Percentiles rank a stretch among this genome's conserved stretches.
phyloP scores from a whole-genome alignment of 73 alveolate species.

The Paramecium caudatum region DNA sequence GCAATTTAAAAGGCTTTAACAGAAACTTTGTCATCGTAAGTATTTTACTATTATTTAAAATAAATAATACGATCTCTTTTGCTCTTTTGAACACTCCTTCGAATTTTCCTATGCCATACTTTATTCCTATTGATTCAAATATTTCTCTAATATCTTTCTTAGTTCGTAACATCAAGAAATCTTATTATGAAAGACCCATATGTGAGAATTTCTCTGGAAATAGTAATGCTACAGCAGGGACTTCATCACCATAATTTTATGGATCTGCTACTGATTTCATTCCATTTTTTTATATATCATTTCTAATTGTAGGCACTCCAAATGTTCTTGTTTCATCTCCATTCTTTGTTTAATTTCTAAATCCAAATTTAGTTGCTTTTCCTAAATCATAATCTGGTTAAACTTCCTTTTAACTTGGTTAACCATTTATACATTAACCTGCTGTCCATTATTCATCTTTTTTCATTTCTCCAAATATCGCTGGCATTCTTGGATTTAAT shows the following conservation, averaged over 20 bases:
- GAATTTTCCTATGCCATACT: slow-evolving; percentile 73
- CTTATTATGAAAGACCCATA: slow-evolving; percentile 71
- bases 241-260: slow-evolving; percentile 76
- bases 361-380: slow-evolving; percentile 71
- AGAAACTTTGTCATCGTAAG: slow-evolving; percentile 62
- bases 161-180: slow-evolving; percentile 56
- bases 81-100: slow-evolving; percentile 77
- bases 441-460: slow-evolving; percentile 53
- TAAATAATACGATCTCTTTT: slow-evolving; percentile 54
- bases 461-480: slow-evolving; percentile 25
- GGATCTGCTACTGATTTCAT: slow-evolving; percentile 77
- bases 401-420: slow-evolving; percentile 71
- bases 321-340: slow-evolving; percentile 76
- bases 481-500: slow-evolving; percentile 70
- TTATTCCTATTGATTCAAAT: slow-evolving; percentile 72
- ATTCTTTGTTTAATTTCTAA: slow-evolving; percentile 64
- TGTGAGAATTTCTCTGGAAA: slow-evolving; percentile 71
- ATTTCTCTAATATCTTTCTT: slow-evolving; percentile 70
- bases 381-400: slow-evolving; percentile 74
- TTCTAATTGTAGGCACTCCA: slow-evolving; percentile 77
- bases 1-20: slow-evolving; percentile 62
- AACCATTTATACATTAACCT: slow-evolving; percentile 72
- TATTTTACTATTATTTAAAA: slow-evolving; percentile 27
- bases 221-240: slow-evolving; percentile 70
- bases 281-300: slow-evolving; percentile 52